Conservation (phyloP, 192 early-diverging fungal genomes). For the Linnemannia schmuckeri region DNA sequence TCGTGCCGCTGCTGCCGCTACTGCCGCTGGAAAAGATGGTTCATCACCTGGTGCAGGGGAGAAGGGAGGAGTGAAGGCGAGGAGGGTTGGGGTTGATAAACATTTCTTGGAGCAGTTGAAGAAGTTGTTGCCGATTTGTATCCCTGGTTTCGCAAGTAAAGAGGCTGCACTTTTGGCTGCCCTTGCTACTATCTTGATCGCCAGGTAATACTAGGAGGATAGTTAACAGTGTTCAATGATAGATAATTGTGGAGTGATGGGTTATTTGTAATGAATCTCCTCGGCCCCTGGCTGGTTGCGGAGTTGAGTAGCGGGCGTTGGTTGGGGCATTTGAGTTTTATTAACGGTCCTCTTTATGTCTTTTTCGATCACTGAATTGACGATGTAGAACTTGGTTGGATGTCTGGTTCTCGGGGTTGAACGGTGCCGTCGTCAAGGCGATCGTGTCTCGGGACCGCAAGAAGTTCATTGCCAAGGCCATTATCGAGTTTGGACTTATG, state of each 20-base stretch:
- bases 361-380: conserved; percentile 3
- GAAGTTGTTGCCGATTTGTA: conserved; percentile 69
- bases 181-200: conserved; percentile 68
- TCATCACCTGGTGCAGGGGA: not conserved
- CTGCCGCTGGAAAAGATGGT: not conserved
- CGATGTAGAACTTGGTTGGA: conserved; percentile 72
- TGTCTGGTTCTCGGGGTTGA: conserved; percentile 74
- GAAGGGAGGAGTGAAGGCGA: not conserved
- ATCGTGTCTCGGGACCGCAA: conserved; percentile 76
- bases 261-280: not conserved
- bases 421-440: conserved; percentile 82
- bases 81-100: conserved; percentile 66
- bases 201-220: conserved; percentile 30
- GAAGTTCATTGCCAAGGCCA: conserved; percentile 70
- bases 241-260: not conserved
- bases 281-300: not conserved
- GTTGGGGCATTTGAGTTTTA: not conserved
- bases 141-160: conserved; percentile 67
- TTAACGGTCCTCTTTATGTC: conserved; percentile 1
- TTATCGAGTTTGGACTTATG: conserved; percentile 77
- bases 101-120: conserved; percentile 70
- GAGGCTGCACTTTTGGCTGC: conserved; percentile 61
- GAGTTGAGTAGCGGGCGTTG: not conserved
- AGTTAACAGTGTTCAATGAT: not conserved
- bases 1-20: conserved; percentile 22